Evolutionary conservation across 78 protist species (phyloP), one percentile per base, ranked within the genome.

Genomic region (Protostelium mycophagum): DNA sequence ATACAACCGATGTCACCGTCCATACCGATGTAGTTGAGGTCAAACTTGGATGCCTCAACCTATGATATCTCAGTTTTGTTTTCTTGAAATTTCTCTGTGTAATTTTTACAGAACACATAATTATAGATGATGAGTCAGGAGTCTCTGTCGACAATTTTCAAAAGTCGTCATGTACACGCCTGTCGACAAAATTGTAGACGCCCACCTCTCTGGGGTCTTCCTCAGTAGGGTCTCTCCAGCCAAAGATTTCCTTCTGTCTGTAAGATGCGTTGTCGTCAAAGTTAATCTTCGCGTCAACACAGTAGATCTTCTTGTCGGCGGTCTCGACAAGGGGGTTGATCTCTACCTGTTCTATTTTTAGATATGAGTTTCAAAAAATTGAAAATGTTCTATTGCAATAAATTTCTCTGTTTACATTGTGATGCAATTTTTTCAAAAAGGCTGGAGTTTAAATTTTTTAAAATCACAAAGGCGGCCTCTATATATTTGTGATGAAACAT

Each of bases 1-100:
- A 99, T 88, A 96, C 99, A 99, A 25, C 99, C 99, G 89, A 99
- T 97, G 95, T 91, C 95, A 63, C 99, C 99, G 90, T 98, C 99
- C 38, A 98, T 87, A 35, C 98, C 99, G 90, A 99, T 93, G 92
- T 95, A 99, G 97, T 98, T 99, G 86, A 98, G 96, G 90, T 95
- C 98, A 84, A 36, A 88, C 91, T 94, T 90, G 85, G 94, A 87
- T 10, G 99, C 99, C 38, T 90, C 97, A 28, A 98, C 98, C 73
- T 51, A 16, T n/a, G n/a, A n/a, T n/a, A n/a, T n/a, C n/a, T 51
- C 90, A 37, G 85, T 0, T n/a, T 38, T 28, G 87, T 28, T 25
- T n/a, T 29, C 28, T 28, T 83, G 34, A 83, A 28, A 83, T n/a
- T 28, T 29, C n/a, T 29, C 29, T n/a, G 87, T 86, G n/a, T n/a